A percentile compares a stretch with the other conserved stretches of the same genome.
Evolutionary conservation across 1,139 yeast genomes (phyloP).

Genomic region (Pichia sp.): DNA sequence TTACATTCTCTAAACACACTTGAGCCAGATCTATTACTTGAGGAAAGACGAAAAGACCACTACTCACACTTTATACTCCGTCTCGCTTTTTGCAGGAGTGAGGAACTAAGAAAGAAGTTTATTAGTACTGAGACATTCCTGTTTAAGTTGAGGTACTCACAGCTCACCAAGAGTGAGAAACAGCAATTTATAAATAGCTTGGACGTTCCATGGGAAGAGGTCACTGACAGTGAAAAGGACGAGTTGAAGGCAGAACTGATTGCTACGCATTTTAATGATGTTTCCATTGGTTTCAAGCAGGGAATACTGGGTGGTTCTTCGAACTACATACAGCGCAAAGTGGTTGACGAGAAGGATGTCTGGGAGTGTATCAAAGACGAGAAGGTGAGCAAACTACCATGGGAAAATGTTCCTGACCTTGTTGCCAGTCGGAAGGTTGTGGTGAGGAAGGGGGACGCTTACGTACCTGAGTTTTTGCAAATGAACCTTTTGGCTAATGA

Average conservation of each 20-base stretch:
- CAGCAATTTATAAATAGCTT: conserved; percentile 58
- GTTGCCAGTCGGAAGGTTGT: conserved; percentile 67
- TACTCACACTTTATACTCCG: conserved; percentile 86
- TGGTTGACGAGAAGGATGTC: conserved; percentile 12
- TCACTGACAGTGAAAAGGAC: conserved; percentile 56
- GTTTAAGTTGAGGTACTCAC: conserved; percentile 67
- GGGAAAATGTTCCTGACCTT: conserved; percentile 76
- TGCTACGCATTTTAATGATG: conserved; percentile 43
- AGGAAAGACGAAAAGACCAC: conserved; percentile 80
- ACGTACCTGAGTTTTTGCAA: conserved; percentile 80
- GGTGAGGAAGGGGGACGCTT: conserved; percentile 67
- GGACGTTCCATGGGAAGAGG: conserved; percentile 69
- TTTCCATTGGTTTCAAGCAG: conserved; percentile 22
- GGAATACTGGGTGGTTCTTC: conserved; percentile 13
- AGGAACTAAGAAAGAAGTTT: conserved; percentile 77
- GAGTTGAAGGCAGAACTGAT: conserved; percentile 48
- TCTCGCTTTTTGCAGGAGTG: conserved; percentile 85
- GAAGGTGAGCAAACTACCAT: conserved; percentile 75
- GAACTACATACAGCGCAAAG: conserved; percentile 10
- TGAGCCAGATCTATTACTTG: conserved; percentile 28
- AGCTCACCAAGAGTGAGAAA: conserved; percentile 67
- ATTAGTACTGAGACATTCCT: conserved; percentile 69
- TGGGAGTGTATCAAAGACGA: conserved; percentile 47
- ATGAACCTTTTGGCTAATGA: conserved; percentile 60
- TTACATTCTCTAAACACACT: conserved; percentile 36